A percentile compares a stretch with the other conserved stretches of the same genome.
Conservation (phyloP, 768 basidiomycete genomes). For the Hericium rajendrae region DNA sequence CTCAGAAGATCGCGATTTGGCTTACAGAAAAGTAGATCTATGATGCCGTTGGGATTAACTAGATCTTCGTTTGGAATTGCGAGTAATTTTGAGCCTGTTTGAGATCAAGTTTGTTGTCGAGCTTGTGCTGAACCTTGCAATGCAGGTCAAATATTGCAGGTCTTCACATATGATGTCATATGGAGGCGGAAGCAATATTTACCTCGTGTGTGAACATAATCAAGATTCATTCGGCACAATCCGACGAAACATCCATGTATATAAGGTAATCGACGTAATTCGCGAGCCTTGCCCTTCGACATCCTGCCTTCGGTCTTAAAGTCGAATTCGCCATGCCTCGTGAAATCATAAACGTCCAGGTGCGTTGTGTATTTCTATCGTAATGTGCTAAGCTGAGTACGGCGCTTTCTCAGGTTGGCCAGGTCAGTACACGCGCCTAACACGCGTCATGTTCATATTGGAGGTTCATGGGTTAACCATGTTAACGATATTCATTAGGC, state of each 20-base stretch:
- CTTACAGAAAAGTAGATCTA: too few species aligned
- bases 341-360: slow-evolving; percentile 81
- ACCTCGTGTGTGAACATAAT: too few species aligned
- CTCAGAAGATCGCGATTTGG: too few species aligned
- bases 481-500: slow-evolving; percentile 31
- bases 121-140: too few species aligned
- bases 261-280: background rate
- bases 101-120: too few species aligned
- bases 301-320: background rate
- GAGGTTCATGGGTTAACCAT: background rate
- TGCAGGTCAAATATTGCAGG: too few species aligned
- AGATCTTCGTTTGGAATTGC: too few species aligned
- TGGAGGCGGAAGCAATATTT: too few species aligned
- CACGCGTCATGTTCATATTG: background rate
- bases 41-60: too few species aligned
- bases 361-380: slow-evolving; percentile 16
- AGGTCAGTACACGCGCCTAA: slow-evolving; percentile 38
- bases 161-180: too few species aligned
- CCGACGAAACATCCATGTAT: background rate
- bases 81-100: too few species aligned
- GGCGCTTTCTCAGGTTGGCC: slow-evolving; percentile 46
- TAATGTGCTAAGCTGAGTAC: background rate
- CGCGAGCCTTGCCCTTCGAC: background rate
- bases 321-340: slow-evolving; percentile 41
- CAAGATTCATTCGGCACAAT: too few species aligned